Evolutionary conservation across 805 yeast genomes (phyloP), one percentile per base, ranked within the genome.

Genomic region (Tetrapisispora fleetii): DNA sequence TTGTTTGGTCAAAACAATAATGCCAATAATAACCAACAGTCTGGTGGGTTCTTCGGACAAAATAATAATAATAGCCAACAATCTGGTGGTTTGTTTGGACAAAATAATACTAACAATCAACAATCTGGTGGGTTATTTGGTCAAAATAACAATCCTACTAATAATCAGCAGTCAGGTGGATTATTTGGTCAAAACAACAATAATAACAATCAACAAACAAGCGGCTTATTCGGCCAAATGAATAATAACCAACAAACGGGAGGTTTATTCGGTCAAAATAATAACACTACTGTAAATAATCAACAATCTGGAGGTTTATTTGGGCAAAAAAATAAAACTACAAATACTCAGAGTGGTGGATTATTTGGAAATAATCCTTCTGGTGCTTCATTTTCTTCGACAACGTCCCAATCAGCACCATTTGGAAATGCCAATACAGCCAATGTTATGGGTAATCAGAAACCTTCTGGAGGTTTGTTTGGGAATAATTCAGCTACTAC

Each of bases 1-100:
- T 54, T 70, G 19, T 72, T 77, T 65, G 79, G 68, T 19, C 49
- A 48, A 37, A 58, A 42, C n/a, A 60, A 62, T 14, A 60, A 59
- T 11, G 57, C 42, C n/a, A 59, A 60, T 14, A 60, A 59, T 13
- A 44, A 11, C 35, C 35, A 32, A 32, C 50, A 54, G 9, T 27
- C 49, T 5, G 62, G 63, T n/a, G 63, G 63, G 6, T 44, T 64
- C 14, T 68, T 69, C 53, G 73, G 74, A 19, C 35, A 32, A 32
- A 32, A 32, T 32, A 32, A 32, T 11, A 32, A 32, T 32, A 32
- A 32, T 32, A 53, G 54, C 45, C 59, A 54, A 50, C 55, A 63
- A 5, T 28, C 33, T 7, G 27, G 30, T 5, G 22, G 43, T 13
- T 33, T 38, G 11, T 40, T 40, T 24, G 48, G 44, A n/a, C 53